These are phyloP conservation scores for Ophiostoma himal-ulmi DNA, from an alignment of 2,329 filamentous ascomycete genomes.

Conservation along the genomic window DNA sequence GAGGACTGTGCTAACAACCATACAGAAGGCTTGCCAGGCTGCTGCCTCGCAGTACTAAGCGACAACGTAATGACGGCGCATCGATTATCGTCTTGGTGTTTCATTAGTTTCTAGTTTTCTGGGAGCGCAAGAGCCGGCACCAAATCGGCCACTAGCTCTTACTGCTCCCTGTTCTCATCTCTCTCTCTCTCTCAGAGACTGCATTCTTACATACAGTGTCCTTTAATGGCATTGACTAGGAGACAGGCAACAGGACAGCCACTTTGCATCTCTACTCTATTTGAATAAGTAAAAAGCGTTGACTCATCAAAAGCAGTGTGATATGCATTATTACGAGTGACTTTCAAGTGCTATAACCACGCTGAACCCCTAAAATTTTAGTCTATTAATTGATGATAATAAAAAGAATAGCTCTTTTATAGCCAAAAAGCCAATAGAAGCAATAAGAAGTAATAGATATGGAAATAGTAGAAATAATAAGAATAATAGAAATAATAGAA, in stretches of 20 bases:
- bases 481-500: not conserved
- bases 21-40: constrained; percentile 72
- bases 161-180: not conserved
- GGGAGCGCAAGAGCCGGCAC: not conserved
- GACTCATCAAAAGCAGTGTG: not conserved
- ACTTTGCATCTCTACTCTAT: constrained; percentile 6
- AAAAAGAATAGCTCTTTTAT: not conserved
- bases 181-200: not conserved
- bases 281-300: not conserved
- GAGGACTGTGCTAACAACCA: constrained; percentile 15
- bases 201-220: not conserved
- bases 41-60: constrained; percentile 65
- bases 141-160: not conserved
- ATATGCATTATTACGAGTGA: not conserved
- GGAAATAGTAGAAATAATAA: not conserved
- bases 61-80: not conserved
- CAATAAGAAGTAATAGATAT: not conserved
- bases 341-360: not conserved
- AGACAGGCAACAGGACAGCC: constrained; percentile 12
- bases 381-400: not conserved
- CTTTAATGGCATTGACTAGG: not conserved
- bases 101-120: not conserved
- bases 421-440: not conserved
- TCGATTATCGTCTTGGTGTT: not conserved
- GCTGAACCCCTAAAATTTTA: not conserved